Evolutionary conservation across 305 asterid genomes (phyloP).

Genomic region (Fraxinus floribunda): DNA sequence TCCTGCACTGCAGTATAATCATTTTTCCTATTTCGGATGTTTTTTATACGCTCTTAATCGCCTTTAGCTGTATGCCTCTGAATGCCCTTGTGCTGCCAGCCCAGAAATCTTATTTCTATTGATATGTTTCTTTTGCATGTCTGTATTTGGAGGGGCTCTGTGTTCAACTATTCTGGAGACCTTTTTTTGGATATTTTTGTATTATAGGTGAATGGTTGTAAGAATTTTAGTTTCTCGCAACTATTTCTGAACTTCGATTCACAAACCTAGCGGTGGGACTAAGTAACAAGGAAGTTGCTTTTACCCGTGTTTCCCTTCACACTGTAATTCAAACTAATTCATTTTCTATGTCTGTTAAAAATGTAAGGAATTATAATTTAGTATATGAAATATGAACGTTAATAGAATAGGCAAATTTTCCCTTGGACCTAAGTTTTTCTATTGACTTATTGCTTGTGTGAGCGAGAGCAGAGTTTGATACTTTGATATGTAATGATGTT

Average conservation of each 20-base stretch:
- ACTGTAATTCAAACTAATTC: background rate
- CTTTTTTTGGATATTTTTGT: background rate
- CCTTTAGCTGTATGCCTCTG: background rate
- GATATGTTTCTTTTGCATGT: background rate
- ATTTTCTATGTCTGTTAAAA: background rate
- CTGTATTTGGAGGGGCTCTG: background rate
- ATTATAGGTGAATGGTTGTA: background rate
- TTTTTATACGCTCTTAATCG: background rate
- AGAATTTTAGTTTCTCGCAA: background rate
- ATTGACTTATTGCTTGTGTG: background rate
- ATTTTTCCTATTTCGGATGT: background rate
- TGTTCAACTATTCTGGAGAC: background rate
- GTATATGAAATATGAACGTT: background rate
- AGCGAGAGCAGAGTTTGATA: background rate
- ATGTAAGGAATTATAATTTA: background rate
- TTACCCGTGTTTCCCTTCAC: background rate
- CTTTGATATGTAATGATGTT: background rate
- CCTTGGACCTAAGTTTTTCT: background rate
- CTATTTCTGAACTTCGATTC: background rate
- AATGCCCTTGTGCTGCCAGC: background rate
- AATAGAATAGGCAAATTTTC: background rate
- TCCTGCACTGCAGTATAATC: background rate
- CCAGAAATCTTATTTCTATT: background rate
- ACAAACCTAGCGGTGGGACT: background rate
- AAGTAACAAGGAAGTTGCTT: background rate